These are phyloP conservation scores for Dentipellis sp. DNA, from an alignment of 768 basidiomycete genomes.

Conservation along the genomic window DNA sequence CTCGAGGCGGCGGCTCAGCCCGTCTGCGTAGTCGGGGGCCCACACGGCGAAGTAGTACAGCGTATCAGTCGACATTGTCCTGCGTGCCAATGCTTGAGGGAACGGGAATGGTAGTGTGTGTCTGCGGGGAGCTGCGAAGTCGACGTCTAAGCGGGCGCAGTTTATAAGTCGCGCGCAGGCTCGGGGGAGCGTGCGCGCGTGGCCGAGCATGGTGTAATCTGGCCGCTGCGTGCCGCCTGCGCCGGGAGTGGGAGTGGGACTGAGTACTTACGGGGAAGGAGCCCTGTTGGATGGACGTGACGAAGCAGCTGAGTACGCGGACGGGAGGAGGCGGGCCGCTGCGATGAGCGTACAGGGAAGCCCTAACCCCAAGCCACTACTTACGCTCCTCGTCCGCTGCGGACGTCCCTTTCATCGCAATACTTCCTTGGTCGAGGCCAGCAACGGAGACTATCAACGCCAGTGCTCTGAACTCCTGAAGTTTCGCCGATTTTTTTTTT, in stretches of 20 bases:
- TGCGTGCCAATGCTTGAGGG: not conserved
- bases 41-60: constrained; percentile 3
- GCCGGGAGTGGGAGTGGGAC: not conserved
- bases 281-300: too few relatives aligned
- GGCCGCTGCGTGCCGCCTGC: not conserved
- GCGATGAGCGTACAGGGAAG: too few relatives aligned
- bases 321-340: too few relatives aligned
- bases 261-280: too few relatives aligned
- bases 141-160: not conserved
- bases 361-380: too few relatives aligned
- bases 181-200: not conserved
- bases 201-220: not conserved
- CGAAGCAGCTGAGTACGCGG: too few relatives aligned
- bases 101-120: not conserved
- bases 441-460: too few relatives aligned
- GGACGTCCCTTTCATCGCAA: too few relatives aligned
- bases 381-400: too few relatives aligned
- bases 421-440: too few relatives aligned
- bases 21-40: constrained; percentile 4
- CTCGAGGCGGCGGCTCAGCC: not conserved
- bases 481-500: too few relatives aligned
- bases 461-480: too few relatives aligned
- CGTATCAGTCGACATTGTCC: not conserved
- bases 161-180: not conserved
- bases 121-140: not conserved